Evolutionary conservation across 331 rosid species (phyloP), one percentile per base, ranked within the genome.

Genomic region (Malus hybrid): DNA sequence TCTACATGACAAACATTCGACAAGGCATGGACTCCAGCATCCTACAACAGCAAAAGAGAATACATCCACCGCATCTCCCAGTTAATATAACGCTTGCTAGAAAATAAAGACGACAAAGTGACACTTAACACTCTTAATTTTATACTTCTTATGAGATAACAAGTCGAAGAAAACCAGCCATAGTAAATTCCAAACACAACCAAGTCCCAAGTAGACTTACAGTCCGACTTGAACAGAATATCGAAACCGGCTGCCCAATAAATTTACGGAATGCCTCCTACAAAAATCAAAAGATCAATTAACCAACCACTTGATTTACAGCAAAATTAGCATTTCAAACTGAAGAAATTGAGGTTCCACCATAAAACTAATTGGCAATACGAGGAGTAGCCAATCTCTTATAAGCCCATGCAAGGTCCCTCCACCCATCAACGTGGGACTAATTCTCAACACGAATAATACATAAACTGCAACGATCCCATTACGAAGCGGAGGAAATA

Each of bases 1-100:
- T 95, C 93, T 19, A 90, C 96, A 78, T 95, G 99, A 81, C 90
- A 92, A 76, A 90, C 93, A 81, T 95, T 95, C 20, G 97, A 95
- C 70, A 95, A 80, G 76, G 99, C 99, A 77, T 95, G 99, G 12
- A 95, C 99, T 80, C 99, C 97, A 73, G 97, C 96, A 86, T 95
- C 99, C 99, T 94, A 76, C 70, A 80, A 48, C 67, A 64, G 54
- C 7, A 48, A 67, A 76, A 57, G 61, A 7, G 18, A 59, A 61
- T 4, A 57, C 14, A 28, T 56, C 44, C 62, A 39, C 19, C 32
- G 54, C 73, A 74, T 74, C 54, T 74, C 60, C 44, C 28, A 1
- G 14, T 0, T 27, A 28, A 67, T 56, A 27, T 16, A 24, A 56
- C 19, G 33, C 15, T 32, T 50, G 67, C 34, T 42, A 20, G 34